Evolutionary conservation across 2,329 filamentous ascomycete genomes (phyloP).

Genomic region (Tolypocladium guangdongense): DNA sequence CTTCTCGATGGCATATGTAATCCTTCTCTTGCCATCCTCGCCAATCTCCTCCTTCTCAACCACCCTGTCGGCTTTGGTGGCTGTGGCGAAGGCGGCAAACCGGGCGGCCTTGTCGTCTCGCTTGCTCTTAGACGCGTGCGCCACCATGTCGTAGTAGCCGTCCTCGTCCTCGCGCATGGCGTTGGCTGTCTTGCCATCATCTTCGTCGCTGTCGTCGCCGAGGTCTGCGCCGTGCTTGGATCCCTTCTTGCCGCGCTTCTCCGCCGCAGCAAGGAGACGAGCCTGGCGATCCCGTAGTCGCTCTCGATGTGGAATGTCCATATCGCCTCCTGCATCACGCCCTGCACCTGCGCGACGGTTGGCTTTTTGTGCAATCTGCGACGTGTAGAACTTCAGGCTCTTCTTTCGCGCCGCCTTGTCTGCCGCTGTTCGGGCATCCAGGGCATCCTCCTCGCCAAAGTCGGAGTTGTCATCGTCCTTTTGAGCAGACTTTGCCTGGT

Average conservation of each 20-base stretch:
- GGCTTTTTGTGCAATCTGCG: constrained; percentile 89
- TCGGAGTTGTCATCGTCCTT: constrained; percentile 61
- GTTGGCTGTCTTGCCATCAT: constrained; percentile 44
- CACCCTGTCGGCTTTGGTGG: constrained; percentile 52
- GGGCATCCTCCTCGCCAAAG: constrained; percentile 78
- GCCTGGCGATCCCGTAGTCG: constrained; percentile 76
- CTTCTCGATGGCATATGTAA: constrained; percentile 90
- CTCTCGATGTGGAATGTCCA: constrained; percentile 80
- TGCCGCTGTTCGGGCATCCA: constrained; percentile 68
- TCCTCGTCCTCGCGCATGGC: constrained; percentile 49
- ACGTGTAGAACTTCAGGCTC: constrained; percentile 93
- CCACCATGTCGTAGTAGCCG: constrained; percentile 86
- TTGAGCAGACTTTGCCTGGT: constrained; percentile 23
- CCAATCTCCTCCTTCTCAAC: constrained; percentile 60
- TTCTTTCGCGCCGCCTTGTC: constrained; percentile 88
- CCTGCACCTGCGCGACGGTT: constrained; percentile 70
- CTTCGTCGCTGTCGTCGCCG: constrained; percentile 57
- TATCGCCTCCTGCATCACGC: constrained; percentile 65
- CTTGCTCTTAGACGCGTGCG: constrained; percentile 57
- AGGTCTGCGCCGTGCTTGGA: constrained; percentile 55
- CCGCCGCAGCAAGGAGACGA: constrained; percentile 79
- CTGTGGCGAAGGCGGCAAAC: constrained; percentile 44
- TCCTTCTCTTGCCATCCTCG: constrained; percentile 79
- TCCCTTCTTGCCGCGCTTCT: constrained; percentile 62
- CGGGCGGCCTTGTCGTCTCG: constrained; percentile 58